A percentile compares a stretch with the other conserved stretches of the same genome.
These are phyloP conservation scores for Debaryomyces hansenii DNA, from an alignment of 805 yeast genomes.

Conservation along the genomic window DNA sequence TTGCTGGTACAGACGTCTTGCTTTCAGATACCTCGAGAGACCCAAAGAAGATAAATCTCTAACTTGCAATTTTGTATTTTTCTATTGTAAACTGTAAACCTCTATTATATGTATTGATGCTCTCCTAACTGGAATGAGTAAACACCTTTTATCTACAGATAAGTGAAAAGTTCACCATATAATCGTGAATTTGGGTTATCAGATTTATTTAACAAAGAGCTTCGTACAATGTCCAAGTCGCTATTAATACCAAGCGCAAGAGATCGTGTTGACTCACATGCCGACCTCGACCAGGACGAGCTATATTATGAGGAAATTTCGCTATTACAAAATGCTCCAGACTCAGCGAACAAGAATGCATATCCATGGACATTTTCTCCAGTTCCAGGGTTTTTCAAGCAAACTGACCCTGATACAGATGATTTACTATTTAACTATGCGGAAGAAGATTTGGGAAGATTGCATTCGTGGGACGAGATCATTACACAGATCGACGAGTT, in stretches of 20 bases:
- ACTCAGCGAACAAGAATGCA: conserved; percentile 16
- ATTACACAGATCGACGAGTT: conserved; percentile 26
- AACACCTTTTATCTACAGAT: not conserved
- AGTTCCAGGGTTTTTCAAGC: conserved; percentile 49
- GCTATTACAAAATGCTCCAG: conserved; percentile 11
- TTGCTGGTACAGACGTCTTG: not conserved
- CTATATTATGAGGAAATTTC: conserved; percentile 11
- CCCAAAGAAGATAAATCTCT: not conserved
- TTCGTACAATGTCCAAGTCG: not conserved
- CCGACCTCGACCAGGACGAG: conserved; percentile 18
- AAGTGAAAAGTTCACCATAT: not conserved
- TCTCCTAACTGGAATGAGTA: not conserved
- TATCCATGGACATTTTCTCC: conserved; percentile 44
- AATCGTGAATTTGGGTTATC: not conserved
- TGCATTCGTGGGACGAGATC: conserved; percentile 37
- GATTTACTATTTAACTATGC: conserved; percentile 43
- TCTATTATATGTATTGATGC: not conserved
- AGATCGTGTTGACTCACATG: conserved; percentile 29
- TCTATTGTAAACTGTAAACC: not conserved
- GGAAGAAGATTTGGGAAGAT: conserved; percentile 42
- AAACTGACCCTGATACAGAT: conserved; percentile 38
- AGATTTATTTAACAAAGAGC: not conserved
- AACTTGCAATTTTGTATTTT: not conserved
- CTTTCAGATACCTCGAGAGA: not conserved
- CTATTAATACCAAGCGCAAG: conserved; percentile 22